These are phyloP conservation scores for Mesostigma viride DNA, from an alignment of 139 green algal genomes.

Conservation along the genomic window DNA sequence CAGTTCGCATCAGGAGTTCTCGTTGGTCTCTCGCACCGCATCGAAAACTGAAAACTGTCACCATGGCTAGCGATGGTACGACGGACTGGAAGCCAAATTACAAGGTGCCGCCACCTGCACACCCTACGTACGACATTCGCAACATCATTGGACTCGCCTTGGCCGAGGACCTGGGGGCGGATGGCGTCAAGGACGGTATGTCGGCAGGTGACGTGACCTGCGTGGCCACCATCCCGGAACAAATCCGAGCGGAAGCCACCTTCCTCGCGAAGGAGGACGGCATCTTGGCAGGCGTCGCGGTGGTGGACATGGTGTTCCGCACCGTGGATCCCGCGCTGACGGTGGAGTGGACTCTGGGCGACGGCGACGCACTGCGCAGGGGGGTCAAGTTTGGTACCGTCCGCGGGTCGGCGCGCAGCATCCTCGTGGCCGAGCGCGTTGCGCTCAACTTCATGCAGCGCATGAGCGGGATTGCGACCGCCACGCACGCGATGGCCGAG, in stretches of 20 bases:
- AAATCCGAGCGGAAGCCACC: constrained; percentile 51
- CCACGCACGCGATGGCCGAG: constrained; percentile 42
- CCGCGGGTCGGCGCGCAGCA: constrained; percentile 54
- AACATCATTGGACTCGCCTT: constrained; percentile 54
- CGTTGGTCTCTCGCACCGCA: no score
- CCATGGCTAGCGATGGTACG: no score
- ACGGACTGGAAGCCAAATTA: constrained; percentile 18
- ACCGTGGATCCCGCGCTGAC: constrained; percentile 62
- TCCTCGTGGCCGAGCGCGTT: constrained; percentile 87
- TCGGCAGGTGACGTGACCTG: constrained; percentile 72
- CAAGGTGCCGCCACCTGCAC: constrained; percentile 40
- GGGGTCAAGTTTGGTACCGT: constrained; percentile 44
- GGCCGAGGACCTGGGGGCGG: constrained; percentile 69
- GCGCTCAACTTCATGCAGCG: constrained; percentile 98
- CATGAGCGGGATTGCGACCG: constrained; percentile 69
- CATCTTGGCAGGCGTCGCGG: constrained; percentile 69
- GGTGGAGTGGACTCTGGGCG: constrained; percentile 22
- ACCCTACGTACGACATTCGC: constrained; percentile 65
- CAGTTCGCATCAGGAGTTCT: no score
- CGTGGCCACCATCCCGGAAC: constrained; percentile 61
- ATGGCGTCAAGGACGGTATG: constrained; percentile 29
- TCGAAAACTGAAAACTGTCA: no score
- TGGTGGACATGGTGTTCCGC: constrained; percentile 69
- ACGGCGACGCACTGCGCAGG: constrained; percentile 27
- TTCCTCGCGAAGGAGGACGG: constrained; percentile 88